Conservation (phyloP, 805 yeast genomes). For the Candida tammaniensis region DNA sequence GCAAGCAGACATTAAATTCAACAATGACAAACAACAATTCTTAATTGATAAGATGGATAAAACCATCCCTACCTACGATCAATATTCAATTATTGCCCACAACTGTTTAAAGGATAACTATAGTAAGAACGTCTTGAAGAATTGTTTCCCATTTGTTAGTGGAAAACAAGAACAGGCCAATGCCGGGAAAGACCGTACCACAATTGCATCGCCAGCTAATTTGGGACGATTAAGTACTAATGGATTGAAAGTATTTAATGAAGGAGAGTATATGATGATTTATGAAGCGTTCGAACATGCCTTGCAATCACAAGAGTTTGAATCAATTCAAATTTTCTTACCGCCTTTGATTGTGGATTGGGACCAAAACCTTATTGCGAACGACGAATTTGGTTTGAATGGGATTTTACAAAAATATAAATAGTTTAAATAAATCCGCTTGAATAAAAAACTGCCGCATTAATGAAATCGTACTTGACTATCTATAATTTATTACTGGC, state of each 20-base stretch:
- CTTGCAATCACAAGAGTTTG: slow-evolving; percentile 20
- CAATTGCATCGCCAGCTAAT: slow-evolving; percentile 14
- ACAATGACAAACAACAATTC: slow-evolving; percentile 28
- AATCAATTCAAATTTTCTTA: slow-evolving; percentile 31
- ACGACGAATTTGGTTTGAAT: slow-evolving; percentile 30
- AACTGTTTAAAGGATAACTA: slow-evolving; percentile 24
- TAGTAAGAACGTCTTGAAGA: slow-evolving; percentile 23
- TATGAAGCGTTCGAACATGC: slow-evolving; percentile 33
- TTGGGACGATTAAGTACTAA: slow-evolving; percentile 18
- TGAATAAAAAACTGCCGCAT: neutral
- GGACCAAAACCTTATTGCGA: slow-evolving; percentile 43
- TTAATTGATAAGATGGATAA: slow-evolving; percentile 36
- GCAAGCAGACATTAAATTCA: slow-evolving; percentile 27
- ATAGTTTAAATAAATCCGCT: no score
- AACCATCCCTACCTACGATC: slow-evolving; percentile 43
- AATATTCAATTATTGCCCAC: slow-evolving; percentile 27
- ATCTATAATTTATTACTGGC: slow-evolving; percentile 3
- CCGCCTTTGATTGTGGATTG: slow-evolving; percentile 46
- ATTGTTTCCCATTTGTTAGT: slow-evolving; percentile 37
- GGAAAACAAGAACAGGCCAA: slow-evolving; percentile 18
- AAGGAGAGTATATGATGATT: slow-evolving; percentile 37
- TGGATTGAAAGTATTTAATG: slow-evolving; percentile 31
- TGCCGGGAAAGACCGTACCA: slow-evolving; percentile 15
- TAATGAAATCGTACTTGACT: slow-evolving; percentile 1
- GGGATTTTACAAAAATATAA: slow-evolving; percentile 29